Evolutionary conservation across 306 rosid genomes (phyloP).

Genomic region (Quercus wislizeni): DNA sequence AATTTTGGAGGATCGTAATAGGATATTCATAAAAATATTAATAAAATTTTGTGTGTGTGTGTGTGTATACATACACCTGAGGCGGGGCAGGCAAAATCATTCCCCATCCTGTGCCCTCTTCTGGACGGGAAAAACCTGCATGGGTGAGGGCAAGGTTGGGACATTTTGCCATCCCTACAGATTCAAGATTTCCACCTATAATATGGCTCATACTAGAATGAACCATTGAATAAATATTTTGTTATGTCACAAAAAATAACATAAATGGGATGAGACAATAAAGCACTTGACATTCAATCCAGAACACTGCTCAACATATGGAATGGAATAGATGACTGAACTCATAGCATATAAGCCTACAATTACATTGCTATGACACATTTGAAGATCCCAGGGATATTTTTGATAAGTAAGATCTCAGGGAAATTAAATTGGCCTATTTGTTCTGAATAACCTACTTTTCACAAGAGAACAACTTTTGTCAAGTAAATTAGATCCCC

Average conservation of each 20-base stretch:
- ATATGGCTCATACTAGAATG: not conserved
- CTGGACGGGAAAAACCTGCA: too few species aligned
- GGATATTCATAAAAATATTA: too few species aligned
- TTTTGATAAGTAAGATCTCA: not conserved
- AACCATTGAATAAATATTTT: not conserved
- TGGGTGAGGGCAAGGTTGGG: too few species aligned
- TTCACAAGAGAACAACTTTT: not conserved
- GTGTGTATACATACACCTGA: too few species aligned
- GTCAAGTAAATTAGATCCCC: not conserved
- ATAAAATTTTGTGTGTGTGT: too few species aligned
- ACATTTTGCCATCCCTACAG: too few species aligned
- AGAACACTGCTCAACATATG: not conserved
- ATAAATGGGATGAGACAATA: conserved; percentile 4
- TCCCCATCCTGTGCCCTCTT: too few species aligned
- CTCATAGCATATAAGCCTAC: not conserved
- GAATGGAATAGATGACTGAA: not conserved
- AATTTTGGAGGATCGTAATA: too few species aligned
- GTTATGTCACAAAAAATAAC: not conserved
- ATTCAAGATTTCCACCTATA: not conserved
- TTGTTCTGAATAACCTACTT: not conserved
- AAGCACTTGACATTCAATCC: conserved; percentile 3
- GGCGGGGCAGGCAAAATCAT: too few species aligned
- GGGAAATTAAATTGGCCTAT: conserved; percentile 1
- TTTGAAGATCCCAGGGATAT: not conserved
- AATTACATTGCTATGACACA: not conserved